Evolutionary conservation across 2,329 filamentous ascomycete genomes (phyloP), one percentile per base, ranked within the genome.

Genomic region (Xylaria multiplex): DNA sequence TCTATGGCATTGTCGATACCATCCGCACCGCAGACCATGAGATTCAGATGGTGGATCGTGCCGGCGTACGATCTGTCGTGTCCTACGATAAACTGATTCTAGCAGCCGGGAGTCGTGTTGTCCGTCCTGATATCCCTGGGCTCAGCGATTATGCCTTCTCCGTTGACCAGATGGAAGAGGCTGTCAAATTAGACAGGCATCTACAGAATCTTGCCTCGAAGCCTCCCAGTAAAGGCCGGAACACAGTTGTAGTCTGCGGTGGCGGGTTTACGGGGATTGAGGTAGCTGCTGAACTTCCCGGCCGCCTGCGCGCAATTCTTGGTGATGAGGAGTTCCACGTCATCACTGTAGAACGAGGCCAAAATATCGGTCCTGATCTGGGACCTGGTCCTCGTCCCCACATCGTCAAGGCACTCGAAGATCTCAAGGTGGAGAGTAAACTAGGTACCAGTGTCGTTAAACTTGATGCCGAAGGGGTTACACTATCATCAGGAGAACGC

Each of bases 221-320:
- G n/a, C 53, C 66, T 9, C 24, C 58, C n/a, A 63, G 61, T 46
- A 69, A 52, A 50, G 68, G 58, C 16, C 57, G 68, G 11, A 63
- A 70, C 61, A 70, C 66, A 1, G 27, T 67, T 7, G 66, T 70
- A 7, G 69, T 67, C n/a, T 65, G 67, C 19, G 64, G 66, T 9
- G 62, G 60, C 43, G 67, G 64, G 2, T 70, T 69, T 22, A 69
- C 69, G 7, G 64, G 69, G 1, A 60, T 69, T 14, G 67, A 69
- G 43, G 49, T 67, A 9, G 69, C 64, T n/a, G 45, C 68, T 14
- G 69, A 70, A n/a, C 56, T 69, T 19, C 67, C 67, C 8, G 24
- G 30, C 11, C 67, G 69, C 40, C n/a, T 70, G 24, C 64, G 64
- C 37, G 37, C 46, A 19, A 53, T 67, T 8, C 24, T 67, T 3